These are phyloP conservation scores for Podosphaera fusca DNA, from an alignment of 2,329 filamentous ascomycete species.

Conservation along the genomic window DNA sequence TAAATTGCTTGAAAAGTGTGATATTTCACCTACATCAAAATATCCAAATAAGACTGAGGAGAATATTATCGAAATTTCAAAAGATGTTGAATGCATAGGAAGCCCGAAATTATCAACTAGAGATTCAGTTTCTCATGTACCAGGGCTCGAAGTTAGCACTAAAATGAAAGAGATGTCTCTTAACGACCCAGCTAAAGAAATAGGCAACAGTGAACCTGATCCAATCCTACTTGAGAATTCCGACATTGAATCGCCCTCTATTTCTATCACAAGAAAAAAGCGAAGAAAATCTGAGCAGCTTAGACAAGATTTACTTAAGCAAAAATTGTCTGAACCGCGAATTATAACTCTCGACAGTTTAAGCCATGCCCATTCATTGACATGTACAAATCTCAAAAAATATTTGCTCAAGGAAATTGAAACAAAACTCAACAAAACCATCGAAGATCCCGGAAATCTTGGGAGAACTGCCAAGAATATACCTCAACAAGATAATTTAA, in stretches of 20 bases:
- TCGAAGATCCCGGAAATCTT: slow-evolving; percentile 13
- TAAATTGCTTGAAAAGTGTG: slow-evolving; percentile 23
- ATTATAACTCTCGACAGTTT: slow-evolving; percentile 83
- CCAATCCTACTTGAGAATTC: neutral
- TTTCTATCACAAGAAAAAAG: slow-evolving; percentile 3
- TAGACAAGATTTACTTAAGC: neutral
- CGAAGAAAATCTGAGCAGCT: slow-evolving; percentile 4
- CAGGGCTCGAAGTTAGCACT: slow-evolving; percentile 1
- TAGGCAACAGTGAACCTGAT: neutral
- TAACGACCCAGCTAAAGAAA: slow-evolving; percentile 3
- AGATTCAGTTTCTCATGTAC: neutral
- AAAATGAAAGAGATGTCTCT: slow-evolving; percentile 4
- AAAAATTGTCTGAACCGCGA: slow-evolving; percentile 26
- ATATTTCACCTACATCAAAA: neutral
- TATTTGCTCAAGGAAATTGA: slow-evolving; percentile 56
- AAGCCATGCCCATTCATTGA: slow-evolving; percentile 35
- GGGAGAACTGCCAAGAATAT: slow-evolving; percentile 52
- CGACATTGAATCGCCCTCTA: neutral
- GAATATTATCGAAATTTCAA: neutral
- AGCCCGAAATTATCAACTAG: neutral
- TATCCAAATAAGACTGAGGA: too few relatives aligned
- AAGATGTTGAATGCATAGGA: too few relatives aligned
- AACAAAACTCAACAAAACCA: slow-evolving; percentile 25
- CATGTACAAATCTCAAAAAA: slow-evolving; percentile 45
- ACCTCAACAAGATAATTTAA: slow-evolving; percentile 61